A percentile compares a stretch with the other conserved stretches of the same genome.
These are phyloP conservation scores for Blastobotrys buckinghamii DNA, from an alignment of 1,139 yeast species.

Conservation along the genomic window DNA sequence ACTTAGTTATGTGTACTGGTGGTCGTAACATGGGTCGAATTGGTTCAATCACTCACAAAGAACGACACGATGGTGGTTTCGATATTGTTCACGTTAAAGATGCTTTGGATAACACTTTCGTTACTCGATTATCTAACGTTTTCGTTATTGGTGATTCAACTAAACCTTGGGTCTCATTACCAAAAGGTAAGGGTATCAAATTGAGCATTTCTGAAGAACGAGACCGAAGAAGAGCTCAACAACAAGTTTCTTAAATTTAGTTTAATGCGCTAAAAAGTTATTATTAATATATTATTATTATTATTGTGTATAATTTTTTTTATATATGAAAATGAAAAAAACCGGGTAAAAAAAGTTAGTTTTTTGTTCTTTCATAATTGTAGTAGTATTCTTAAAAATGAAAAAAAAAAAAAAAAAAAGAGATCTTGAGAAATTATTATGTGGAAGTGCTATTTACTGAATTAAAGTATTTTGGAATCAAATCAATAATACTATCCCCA, in stretches of 20 bases:
- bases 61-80: constrained; percentile 99
- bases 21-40: constrained; percentile 99
- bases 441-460: no score
- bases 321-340: background rate
- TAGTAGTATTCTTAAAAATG: no score
- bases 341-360: background rate
- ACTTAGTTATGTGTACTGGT: constrained; percentile 96
- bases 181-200: constrained; percentile 99
- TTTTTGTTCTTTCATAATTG: no score
- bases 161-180: constrained; percentile 94
- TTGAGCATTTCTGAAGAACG: constrained; percentile 98
- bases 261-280: no score
- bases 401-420: no score
- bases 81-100: constrained; percentile 99
- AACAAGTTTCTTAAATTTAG: background rate
- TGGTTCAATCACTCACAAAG: constrained; percentile 97
- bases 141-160: constrained; percentile 93
- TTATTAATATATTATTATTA: no score
- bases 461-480: constrained; percentile 31
- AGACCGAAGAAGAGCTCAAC: constrained; percentile 65
- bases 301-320: background rate
- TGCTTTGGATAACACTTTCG: constrained; percentile 94
- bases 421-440: no score
- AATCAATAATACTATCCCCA: constrained; percentile 45
- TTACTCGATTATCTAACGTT: constrained; percentile 95